phyloP scores from a whole-genome alignment of 345 rosid genomes.

The Euphorbia peplus region DNA sequence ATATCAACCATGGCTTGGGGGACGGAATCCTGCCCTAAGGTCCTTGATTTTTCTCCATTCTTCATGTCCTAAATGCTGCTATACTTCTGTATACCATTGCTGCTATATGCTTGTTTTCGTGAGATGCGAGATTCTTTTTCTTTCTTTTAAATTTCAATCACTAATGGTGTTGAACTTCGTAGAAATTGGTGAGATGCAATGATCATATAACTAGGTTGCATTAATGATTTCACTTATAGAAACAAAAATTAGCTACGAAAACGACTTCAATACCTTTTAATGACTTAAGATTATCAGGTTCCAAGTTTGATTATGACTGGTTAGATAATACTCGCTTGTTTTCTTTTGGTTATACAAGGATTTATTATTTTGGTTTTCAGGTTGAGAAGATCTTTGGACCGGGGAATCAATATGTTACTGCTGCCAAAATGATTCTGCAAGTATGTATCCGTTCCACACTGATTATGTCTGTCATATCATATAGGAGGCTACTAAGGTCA shows the following conservation, averaged over 20 bases:
- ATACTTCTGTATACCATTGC: no score
- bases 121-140: no score
- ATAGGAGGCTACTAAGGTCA: neutral
- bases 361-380: constrained; percentile 33
- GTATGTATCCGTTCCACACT: constrained; percentile 34
- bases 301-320: neutral
- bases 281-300: neutral
- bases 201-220: no score
- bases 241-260: neutral
- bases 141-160: no score
- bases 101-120: no score
- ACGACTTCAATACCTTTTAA: no score
- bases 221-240: neutral
- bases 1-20: constrained; percentile 99
- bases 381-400: constrained; percentile 94
- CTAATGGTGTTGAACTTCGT: no score
- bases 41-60: constrained; percentile 23
- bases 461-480: neutral
- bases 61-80: neutral
- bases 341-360: neutral
- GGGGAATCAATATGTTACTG: constrained; percentile 93
- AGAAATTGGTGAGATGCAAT: neutral
- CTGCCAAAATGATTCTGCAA: constrained; percentile 96
- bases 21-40: constrained; percentile 93
- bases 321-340: neutral